Conservation (phyloP, 2,329 filamentous ascomycete species). For the Ophiostoma perfectum region DNA sequence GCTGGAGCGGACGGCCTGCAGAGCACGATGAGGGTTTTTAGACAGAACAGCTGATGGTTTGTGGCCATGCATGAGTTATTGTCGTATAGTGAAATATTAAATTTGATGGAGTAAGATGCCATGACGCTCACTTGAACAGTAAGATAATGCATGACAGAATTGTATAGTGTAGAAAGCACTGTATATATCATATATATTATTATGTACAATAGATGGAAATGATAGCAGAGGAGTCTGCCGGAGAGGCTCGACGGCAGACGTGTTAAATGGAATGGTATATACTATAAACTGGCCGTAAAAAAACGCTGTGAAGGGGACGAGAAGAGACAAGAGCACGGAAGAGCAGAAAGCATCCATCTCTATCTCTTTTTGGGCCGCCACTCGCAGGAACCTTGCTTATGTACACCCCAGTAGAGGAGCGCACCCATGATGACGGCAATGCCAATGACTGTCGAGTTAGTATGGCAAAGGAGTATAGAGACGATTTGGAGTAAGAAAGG, state of each 20-base stretch:
- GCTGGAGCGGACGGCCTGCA: background rate
- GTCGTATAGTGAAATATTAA: too few species aligned
- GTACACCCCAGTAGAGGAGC: conserved; percentile 22
- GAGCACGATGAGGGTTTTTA: too few species aligned
- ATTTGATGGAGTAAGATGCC: too few species aligned
- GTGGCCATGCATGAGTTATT: too few species aligned
- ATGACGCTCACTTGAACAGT: too few species aligned
- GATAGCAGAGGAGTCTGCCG: background rate
- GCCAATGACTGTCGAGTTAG: conserved; percentile 1
- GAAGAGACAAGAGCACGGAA: background rate
- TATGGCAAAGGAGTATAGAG: too few species aligned
- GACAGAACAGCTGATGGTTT: too few species aligned
- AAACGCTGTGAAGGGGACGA: background rate
- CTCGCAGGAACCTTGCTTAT: conserved; percentile 17
- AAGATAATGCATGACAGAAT: background rate
- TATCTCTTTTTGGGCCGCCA: conserved; percentile 18
- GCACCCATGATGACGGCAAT: conserved; percentile 16
- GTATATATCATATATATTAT: background rate
- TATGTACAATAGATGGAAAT: background rate
- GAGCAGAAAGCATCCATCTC: background rate
- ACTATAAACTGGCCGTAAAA: background rate
- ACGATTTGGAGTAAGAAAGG: too few species aligned
- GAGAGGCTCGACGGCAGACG: conserved; percentile 15
- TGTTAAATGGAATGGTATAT: conserved; percentile 11
- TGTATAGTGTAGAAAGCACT: background rate